Evolutionary conservation across 1,284 basidiomycete species (phyloP).

Genomic region (Laetiporus sulphureus): DNA sequence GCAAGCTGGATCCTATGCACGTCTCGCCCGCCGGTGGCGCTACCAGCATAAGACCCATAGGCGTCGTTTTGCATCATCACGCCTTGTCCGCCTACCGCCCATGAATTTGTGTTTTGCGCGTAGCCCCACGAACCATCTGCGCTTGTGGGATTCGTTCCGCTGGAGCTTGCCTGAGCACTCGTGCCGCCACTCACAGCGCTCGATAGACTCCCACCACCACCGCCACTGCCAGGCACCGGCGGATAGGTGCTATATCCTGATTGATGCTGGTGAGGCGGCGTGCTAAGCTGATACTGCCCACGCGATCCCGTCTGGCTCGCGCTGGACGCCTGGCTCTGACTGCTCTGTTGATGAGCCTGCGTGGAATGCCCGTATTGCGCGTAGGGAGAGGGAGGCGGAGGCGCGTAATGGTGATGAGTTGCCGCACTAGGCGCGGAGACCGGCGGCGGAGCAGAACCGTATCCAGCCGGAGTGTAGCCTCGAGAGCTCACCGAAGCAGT

Average conservation of each 20-base stretch:
- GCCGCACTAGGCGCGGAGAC: neutral
- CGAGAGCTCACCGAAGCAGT: neutral
- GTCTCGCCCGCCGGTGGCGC: slow-evolving; percentile 1
- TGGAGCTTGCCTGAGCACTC: neutral
- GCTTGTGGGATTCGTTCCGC: slow-evolving; percentile 4
- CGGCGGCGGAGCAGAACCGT: neutral
- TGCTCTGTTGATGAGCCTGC: slow-evolving; percentile 2
- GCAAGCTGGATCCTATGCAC: slow-evolving; percentile 44
- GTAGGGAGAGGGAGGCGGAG: slow-evolving; percentile 4
- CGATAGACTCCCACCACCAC: slow-evolving; percentile 3
- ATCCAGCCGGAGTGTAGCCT: neutral
- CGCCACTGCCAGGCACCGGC: slow-evolving; percentile 10
- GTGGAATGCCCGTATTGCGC: slow-evolving; percentile 7
- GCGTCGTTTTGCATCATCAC: slow-evolving; percentile 3
- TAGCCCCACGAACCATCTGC: slow-evolving; percentile 8
- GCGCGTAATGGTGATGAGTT: slow-evolving; percentile 3
- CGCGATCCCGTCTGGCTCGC: slow-evolving; percentile 3
- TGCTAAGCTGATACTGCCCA: slow-evolving; percentile 22
- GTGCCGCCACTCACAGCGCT: neutral
- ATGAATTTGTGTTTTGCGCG: neutral
- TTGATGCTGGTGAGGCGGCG: slow-evolving; percentile 18
- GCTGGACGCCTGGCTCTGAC: slow-evolving; percentile 1
- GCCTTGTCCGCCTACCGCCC: slow-evolving; percentile 3
- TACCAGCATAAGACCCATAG: slow-evolving; percentile 1
- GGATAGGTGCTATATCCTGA: slow-evolving; percentile 18